These are phyloP conservation scores for Ophiostoma australiae DNA, from an alignment of 2,329 filamentous ascomycete genomes.

Conservation along the genomic window DNA sequence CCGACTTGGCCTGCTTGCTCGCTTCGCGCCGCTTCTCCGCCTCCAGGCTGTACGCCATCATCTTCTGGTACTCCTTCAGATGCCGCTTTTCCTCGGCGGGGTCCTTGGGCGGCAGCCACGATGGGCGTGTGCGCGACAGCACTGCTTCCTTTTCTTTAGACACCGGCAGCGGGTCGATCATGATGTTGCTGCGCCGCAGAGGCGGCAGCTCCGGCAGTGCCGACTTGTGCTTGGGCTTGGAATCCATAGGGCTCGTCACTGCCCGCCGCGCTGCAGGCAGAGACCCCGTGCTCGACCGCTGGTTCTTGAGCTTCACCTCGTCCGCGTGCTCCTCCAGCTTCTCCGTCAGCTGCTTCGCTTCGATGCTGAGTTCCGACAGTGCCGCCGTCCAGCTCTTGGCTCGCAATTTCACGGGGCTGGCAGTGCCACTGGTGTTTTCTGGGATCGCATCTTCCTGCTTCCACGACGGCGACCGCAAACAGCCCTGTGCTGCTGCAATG, in stretches of 20 bases:
- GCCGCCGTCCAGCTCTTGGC: constrained; percentile 72
- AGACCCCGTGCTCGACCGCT: constrained; percentile 37
- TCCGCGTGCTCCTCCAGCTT: constrained; percentile 75
- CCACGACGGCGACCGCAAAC: constrained; percentile 53
- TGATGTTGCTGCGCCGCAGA: constrained; percentile 67
- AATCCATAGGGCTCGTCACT: constrained; percentile 35
- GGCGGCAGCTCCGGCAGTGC: constrained; percentile 66
- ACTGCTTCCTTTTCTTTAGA: constrained; percentile 85
- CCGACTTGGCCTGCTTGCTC: constrained; percentile 47
- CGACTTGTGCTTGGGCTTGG: constrained; percentile 56
- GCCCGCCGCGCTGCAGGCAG: constrained; percentile 36
- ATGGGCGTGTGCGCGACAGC: constrained; percentile 71
- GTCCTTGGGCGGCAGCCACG: constrained; percentile 81
- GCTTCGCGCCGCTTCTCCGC: constrained; percentile 57
- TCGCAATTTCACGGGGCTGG: constrained; percentile 47
- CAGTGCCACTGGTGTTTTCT: constrained; percentile 31
- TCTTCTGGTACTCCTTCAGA: constrained; percentile 75
- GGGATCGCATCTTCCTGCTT: constrained; percentile 42
- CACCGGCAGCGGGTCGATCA: constrained; percentile 78
- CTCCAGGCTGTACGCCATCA: constrained; percentile 64
- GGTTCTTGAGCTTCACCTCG: constrained; percentile 48
- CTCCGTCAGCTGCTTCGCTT: constrained; percentile 70
- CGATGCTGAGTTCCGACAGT: constrained; percentile 62
- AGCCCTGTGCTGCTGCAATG: constrained; percentile 55
- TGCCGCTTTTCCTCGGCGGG: constrained; percentile 88